A percentile compares a stretch with the other conserved stretches of the same genome.
Evolutionary conservation across 1,139 yeast genomes (phyloP).

Genomic region (Lodderomyces beijingensis): DNA sequence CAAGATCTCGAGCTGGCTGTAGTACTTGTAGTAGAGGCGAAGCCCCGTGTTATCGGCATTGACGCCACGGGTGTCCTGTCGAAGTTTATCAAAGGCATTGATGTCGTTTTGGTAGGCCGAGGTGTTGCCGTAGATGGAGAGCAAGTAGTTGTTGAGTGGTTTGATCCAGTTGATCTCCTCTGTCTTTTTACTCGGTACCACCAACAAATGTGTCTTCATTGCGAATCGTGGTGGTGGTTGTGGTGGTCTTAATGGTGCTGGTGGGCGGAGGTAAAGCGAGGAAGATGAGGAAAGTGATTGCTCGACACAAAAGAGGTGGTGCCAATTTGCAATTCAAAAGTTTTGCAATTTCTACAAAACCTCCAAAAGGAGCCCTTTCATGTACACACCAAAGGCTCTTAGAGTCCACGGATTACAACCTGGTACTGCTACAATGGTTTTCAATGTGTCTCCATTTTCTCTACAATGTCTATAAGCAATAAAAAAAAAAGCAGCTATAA

Average conservation of each 20-base stretch:
- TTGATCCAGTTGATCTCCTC: constrained; percentile 62
- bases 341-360: too few relatives aligned
- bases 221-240: not conserved
- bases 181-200: constrained; percentile 49
- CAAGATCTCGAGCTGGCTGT: constrained; percentile 75
- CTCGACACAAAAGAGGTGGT: not conserved
- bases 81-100: constrained; percentile 49
- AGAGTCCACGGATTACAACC: too few relatives aligned
- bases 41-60: constrained; percentile 48
- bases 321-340: too few relatives aligned
- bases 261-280: too few relatives aligned
- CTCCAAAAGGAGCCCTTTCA: too few relatives aligned
- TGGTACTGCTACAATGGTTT: too few relatives aligned
- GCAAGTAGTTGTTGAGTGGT: constrained; percentile 58
- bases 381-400: too few relatives aligned
- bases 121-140: constrained; percentile 59
- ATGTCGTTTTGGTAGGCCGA: constrained; percentile 58
- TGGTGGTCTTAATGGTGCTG: not conserved
- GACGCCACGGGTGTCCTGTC: constrained; percentile 60
- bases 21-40: constrained; percentile 61
- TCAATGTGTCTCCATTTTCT: too few relatives aligned
- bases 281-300: too few relatives aligned
- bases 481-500: too few relatives aligned
- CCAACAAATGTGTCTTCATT: constrained; percentile 36
- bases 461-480: too few relatives aligned